Base-by-base conservation (phyloP, 495 filamentous ascomycete genomes). In the Lasiosphaeriaceae sp. region DNA sequence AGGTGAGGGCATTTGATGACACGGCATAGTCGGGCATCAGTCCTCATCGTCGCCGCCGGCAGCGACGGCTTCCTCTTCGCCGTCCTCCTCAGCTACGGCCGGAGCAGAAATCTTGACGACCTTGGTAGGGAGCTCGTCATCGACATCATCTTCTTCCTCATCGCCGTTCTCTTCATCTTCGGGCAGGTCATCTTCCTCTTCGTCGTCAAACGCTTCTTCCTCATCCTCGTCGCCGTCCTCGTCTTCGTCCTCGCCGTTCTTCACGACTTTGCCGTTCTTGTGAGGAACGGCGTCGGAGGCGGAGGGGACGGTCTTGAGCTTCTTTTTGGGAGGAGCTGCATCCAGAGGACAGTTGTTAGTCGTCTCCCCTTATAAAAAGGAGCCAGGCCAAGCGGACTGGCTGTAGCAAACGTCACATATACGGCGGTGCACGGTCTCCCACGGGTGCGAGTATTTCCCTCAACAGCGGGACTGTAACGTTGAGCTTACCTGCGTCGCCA, bases 311-410 rank as follows among this genome's bases (percentile, higher is more conserved):
- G 70, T 77, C 71, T 78, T 78, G 62, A 68, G 57, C 63, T 77
- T 78, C 62, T 78, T 78, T 65, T 74, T 77, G 35, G 76, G 76
- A 50, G 74, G 76, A 54, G 74, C 76, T 62, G 73, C 57, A 21
- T 66, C 64, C 70, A 26, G 14, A 43, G 26, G 49, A 37, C 44
- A 24, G 2, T 22, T 37, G 45, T 54, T 31, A 54, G 47, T 1
- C 8, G 16, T 8, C 23, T 11, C 14, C 14, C 7, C 5, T 39
- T 9, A 20, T 7, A 12, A 39, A 11, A 39, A 52, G 21, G 9
- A 9, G 29, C 31, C 35, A 24, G 20, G 22, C 26, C 26, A 31
- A 9, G 26, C n/a, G n/a, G n/a, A n/a, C 3, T 31, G 26, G 26
- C 26, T 31, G 26, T 31, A 4, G 9, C n/a, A 31, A 31, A 9